Percentiles rank a stretch among this genome's conserved stretches.
Evolutionary conservation across 768 basidiomycete genomes (phyloP).

Genomic region (Podaxis sp.): DNA sequence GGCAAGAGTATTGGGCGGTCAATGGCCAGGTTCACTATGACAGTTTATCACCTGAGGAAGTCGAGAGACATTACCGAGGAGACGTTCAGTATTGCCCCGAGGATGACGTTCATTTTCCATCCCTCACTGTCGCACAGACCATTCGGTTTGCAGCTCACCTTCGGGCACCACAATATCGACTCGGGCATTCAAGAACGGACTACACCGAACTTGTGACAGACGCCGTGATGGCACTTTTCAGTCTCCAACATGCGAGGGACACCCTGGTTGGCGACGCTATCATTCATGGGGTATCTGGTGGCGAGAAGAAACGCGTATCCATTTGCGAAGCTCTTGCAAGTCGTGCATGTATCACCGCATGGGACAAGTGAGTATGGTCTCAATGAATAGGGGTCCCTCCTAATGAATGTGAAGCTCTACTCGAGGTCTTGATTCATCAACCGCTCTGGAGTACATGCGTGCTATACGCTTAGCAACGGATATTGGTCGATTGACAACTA

Average conservation of each 20-base stretch:
- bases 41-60: constrained; percentile 63
- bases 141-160: constrained; percentile 66
- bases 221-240: constrained; percentile 66
- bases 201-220: constrained; percentile 46
- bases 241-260: constrained; percentile 66
- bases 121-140: constrained; percentile 77
- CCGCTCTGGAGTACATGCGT: constrained; percentile 70
- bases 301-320: constrained; percentile 79
- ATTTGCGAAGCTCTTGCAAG: constrained; percentile 65
- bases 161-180: constrained; percentile 59
- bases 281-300: constrained; percentile 70
- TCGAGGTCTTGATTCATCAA: constrained; percentile 63
- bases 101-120: constrained; percentile 86
- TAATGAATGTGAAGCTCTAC: constrained; percentile 44
- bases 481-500: constrained; percentile 48
- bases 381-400: constrained; percentile 12
- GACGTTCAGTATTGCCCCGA: constrained; percentile 82
- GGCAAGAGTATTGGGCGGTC: constrained; percentile 64
- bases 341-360: constrained; percentile 53
- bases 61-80: constrained; percentile 66
- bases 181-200: constrained; percentile 39
- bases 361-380: constrained; percentile 53
- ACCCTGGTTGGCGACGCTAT: constrained; percentile 78
- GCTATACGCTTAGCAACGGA: constrained; percentile 66
- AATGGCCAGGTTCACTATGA: constrained; percentile 76